Percentiles rank a stretch among this genome's conserved stretches.
These are phyloP conservation scores for Anisodus acutangulus DNA, from an alignment of 257 asterid species.

Conservation along the genomic window DNA sequence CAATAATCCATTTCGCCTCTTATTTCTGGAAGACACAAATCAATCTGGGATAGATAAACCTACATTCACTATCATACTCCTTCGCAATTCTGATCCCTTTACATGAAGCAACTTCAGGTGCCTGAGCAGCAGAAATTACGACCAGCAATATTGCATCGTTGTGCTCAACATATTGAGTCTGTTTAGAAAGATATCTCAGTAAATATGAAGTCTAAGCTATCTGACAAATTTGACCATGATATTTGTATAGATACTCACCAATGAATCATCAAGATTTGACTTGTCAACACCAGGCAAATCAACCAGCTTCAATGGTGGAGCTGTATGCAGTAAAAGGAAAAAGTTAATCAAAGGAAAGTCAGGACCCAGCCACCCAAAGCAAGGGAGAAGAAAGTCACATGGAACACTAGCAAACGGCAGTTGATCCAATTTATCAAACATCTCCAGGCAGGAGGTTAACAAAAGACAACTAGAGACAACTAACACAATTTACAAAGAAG, in stretches of 20 bases:
- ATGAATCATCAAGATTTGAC: constrained; percentile 85
- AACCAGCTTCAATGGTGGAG: constrained; percentile 88
- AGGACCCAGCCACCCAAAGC: constrained; percentile 13
- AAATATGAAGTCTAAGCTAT: background rate
- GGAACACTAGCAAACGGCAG: constrained; percentile 4
- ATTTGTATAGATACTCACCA: constrained; percentile 62
- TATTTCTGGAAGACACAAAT: constrained; percentile 24
- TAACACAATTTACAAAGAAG: constrained; percentile 10
- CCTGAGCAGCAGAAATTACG: constrained; percentile 90
- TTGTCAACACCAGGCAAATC: constrained; percentile 98
- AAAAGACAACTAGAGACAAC: background rate
- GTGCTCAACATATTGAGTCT: constrained; percentile 88
- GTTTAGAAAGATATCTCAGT: constrained; percentile 34
- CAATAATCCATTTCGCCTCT: constrained; percentile 19
- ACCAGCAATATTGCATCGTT: constrained; percentile 92
- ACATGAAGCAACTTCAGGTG: constrained; percentile 89
- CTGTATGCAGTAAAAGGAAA: constrained; percentile 51
- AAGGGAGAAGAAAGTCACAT: background rate
- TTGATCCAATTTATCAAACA: background rate
- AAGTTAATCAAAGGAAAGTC: constrained; percentile 31
- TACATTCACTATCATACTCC: constrained; percentile 96
- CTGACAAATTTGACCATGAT: constrained; percentile 13
- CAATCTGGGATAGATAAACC: constrained; percentile 43
- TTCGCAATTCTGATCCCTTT: constrained; percentile 94
- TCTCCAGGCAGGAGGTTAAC: constrained; percentile 23